phyloP scores from a whole-genome alignment of 805 yeast genomes.

The Schizosaccharomyces pombe region ASM294v3 CU329670.1:1972001-1972500 shows the following conservation, averaged over 20 bases:
- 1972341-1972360: conserved; percentile 63
- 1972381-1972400: conserved; percentile 79
- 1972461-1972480: conserved; percentile 95
- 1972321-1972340: conserved; percentile 64
- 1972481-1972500: conserved; percentile 65
- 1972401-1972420: conserved; percentile 89
- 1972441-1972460: conserved; percentile 80
- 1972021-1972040: conserved; percentile 17
- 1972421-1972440: conserved; percentile 94
- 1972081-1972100: conserved; percentile 34
- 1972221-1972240: conserved; percentile 91
- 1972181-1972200: conserved; percentile 70
- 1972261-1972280: conserved; percentile 82
- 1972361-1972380: conserved; percentile 91
- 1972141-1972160: conserved; percentile 78
- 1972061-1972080: conserved; percentile 42
- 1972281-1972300: conserved; percentile 82
- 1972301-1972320: conserved; percentile 94
- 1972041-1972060: conserved; percentile 27
- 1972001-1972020: conserved; percentile 15
- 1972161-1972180: conserved; percentile 66
- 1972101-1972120: conserved; percentile 34
- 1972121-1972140: conserved; percentile 24
- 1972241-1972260: conserved; percentile 89
- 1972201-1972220: conserved; percentile 67